phyloP scores from a whole-genome alignment of 169 alveolate genomes.

The Neospora caninum region DNA sequence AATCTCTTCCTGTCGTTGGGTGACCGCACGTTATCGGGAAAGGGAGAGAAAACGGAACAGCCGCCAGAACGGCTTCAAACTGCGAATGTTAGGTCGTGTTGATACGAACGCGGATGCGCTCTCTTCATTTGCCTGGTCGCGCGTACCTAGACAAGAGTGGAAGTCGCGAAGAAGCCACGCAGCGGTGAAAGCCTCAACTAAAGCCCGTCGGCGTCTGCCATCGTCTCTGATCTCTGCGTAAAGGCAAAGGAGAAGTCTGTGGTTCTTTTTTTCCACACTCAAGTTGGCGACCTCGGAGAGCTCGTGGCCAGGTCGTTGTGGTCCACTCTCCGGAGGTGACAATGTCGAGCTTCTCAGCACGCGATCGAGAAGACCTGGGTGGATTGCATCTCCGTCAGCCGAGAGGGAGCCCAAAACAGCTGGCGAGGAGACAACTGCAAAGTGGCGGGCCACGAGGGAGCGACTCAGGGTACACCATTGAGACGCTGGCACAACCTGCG shows the following conservation, averaged over 20 bases:
- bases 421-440: not conserved
- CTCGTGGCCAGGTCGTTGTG: not conserved
- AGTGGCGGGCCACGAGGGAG: not conserved
- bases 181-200: not conserved
- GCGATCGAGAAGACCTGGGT: not conserved
- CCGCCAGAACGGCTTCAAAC: too few species aligned
- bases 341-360: not conserved
- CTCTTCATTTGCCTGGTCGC: not conserved
- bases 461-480: not conserved
- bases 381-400: not conserved
- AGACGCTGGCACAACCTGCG: not conserved
- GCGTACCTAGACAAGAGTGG: constrained; percentile 3
- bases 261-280: not conserved
- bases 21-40: too few species aligned
- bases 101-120: not conserved
- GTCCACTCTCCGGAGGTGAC: not conserved
- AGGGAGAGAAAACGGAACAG: too few species aligned
- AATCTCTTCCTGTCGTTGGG: too few species aligned
- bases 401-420: not conserved
- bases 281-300: not conserved
- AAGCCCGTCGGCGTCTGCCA: not conserved
- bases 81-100: too few species aligned
- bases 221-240: constrained; percentile 17
- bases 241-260: not conserved
- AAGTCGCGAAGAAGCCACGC: constrained; percentile 41